These are phyloP conservation scores for Amanita molliuscula DNA, from an alignment of 768 basidiomycete genomes.

Conservation along the genomic window DNA sequence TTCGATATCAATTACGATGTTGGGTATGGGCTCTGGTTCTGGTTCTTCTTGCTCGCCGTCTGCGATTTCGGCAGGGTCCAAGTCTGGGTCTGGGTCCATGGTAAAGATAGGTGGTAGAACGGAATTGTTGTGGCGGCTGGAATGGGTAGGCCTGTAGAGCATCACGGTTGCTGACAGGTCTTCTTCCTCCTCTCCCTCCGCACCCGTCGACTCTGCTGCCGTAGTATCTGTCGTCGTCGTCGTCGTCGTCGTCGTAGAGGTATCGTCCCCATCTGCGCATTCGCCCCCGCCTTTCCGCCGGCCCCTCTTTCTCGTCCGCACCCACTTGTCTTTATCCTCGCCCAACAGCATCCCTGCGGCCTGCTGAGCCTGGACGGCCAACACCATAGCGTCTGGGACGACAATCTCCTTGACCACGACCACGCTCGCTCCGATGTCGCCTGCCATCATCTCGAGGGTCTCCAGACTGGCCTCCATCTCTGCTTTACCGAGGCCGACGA, in stretches of 20 bases:
- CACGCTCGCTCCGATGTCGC: conserved; percentile 87
- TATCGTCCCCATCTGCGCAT: conserved; percentile 17
- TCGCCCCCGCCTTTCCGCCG: conserved; percentile 13
- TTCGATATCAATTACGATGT: conserved; percentile 46
- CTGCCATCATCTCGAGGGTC: conserved; percentile 90
- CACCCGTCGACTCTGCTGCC: conserved; percentile 11
- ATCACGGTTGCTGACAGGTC: conserved; percentile 16
- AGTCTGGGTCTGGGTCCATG: conserved; percentile 33
- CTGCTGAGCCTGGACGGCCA: conserved; percentile 24
- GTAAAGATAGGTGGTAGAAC: conserved; percentile 24
- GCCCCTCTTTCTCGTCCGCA: conserved; percentile 19
- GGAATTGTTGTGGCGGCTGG: not conserved
- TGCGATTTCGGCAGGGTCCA: conserved; percentile 19
- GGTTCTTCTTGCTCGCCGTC: conserved; percentile 18
- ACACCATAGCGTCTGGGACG: conserved; percentile 47
- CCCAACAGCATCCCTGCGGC: conserved; percentile 27
- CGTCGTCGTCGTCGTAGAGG: conserved; percentile 24
- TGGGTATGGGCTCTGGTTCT: conserved; percentile 10
- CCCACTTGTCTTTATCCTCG: conserved; percentile 19
- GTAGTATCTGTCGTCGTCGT: conserved; percentile 24
- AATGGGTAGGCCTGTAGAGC: not conserved
- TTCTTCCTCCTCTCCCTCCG: not conserved
- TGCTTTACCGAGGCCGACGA: conserved; percentile 64
- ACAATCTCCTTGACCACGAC: conserved; percentile 86
- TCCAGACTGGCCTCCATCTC: conserved; percentile 78